phyloP scores from a whole-genome alignment of 225 moss, liverwort and hornwort genomes.

The Bryum argenteum region DNA sequence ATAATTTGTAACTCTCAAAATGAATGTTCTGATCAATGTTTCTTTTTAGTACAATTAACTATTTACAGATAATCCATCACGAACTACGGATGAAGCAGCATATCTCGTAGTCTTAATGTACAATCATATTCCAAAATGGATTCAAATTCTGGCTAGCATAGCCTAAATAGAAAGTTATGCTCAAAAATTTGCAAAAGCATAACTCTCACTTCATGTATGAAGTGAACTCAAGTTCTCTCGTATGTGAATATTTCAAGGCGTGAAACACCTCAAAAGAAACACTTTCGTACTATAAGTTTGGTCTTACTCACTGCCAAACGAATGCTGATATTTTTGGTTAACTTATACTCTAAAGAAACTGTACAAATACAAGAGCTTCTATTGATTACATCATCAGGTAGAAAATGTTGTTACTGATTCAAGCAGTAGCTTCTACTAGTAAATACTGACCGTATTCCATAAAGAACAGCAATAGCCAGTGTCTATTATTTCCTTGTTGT shows the following conservation, averaged over 20 bases:
- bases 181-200: constrained; percentile 1
- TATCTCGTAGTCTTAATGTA: too few species aligned
- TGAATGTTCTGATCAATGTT: too few species aligned
- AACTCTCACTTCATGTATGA: not conserved
- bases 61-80: too few species aligned
- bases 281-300: constrained; percentile 2
- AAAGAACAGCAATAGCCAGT: constrained; percentile 50
- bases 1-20: too few species aligned
- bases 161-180: too few species aligned
- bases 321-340: constrained; percentile 23
- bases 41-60: too few species aligned
- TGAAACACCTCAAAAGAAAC: constrained; percentile 11
- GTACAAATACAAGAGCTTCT: constrained; percentile 36
- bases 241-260: constrained; percentile 7
- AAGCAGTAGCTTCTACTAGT: constrained; percentile 90
- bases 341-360: constrained; percentile 24
- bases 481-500: too few species aligned
- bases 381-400: constrained; percentile 10
- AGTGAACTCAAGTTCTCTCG: constrained; percentile 2
- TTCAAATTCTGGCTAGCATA: too few species aligned
- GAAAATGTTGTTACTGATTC: constrained; percentile 47
- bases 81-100: too few species aligned
- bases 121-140: too few species aligned
- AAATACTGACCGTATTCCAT: constrained; percentile 59
- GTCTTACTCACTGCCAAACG: constrained; percentile 1